Evolutionary conservation across 75 land plant species (phyloP).

Genomic region (Gnetum montanum): DNA sequence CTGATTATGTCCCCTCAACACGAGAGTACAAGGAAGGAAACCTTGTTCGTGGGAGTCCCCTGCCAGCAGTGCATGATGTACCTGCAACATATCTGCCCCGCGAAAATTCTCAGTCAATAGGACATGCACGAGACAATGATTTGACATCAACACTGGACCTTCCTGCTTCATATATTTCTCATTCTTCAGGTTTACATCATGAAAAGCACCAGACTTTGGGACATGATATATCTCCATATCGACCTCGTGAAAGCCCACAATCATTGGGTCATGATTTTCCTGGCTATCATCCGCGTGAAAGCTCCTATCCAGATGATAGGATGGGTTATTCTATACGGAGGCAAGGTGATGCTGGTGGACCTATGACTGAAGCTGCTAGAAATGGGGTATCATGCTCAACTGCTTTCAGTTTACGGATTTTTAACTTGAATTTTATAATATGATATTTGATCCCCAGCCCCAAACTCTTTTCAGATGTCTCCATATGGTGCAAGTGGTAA

Average conservation of each 20-base stretch:
- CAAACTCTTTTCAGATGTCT: conserved; percentile 9
- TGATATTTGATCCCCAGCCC: background rate
- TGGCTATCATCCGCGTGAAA: conserved; percentile 20
- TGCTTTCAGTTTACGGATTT: background rate
- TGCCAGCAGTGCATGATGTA: too few species aligned
- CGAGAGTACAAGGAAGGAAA: too few species aligned
- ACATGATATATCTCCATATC: background rate
- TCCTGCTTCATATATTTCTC: too few species aligned
- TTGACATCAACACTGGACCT: too few species aligned
- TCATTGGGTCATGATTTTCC: conserved; percentile 11
- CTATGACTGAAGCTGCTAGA: conserved; percentile 14
- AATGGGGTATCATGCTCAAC: conserved; percentile 12
- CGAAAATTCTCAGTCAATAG: conserved; percentile 1
- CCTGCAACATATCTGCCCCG: background rate
- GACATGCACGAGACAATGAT: too few species aligned
- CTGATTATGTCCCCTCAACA: background rate
- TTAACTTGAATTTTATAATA: background rate
- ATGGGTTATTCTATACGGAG: background rate
- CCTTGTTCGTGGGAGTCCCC: too few species aligned
- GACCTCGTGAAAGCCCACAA: background rate
- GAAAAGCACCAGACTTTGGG: background rate
- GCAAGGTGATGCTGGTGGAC: conserved; percentile 10
- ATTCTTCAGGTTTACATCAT: background rate
- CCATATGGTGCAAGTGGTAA: conserved; percentile 12
- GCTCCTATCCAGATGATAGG: conserved; percentile 4